Conservation (phyloP, 2,329 filamentous ascomycete species). For the Sporothrix sp. region DNA sequence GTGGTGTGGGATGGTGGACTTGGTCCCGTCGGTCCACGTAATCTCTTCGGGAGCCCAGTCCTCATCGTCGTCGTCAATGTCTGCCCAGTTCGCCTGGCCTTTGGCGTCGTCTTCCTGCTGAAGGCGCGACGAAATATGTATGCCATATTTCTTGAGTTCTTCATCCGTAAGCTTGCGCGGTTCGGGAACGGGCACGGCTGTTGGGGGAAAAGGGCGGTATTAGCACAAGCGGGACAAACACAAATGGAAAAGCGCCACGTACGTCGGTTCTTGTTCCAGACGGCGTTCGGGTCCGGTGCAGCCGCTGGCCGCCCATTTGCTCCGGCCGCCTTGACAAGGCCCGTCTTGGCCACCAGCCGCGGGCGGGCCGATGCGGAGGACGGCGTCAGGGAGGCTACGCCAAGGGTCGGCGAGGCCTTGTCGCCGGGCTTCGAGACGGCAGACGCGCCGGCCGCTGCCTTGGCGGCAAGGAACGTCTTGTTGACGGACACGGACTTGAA, state of each 20-base stretch:
- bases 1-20: constrained; percentile 59
- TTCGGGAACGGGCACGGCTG: constrained; percentile 55
- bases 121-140: constrained; percentile 71
- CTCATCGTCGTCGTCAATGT: constrained; percentile 82
- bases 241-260: constrained; percentile 28
- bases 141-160: constrained; percentile 77
- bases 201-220: background rate
- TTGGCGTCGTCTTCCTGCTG: constrained; percentile 53
- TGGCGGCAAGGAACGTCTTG: constrained; percentile 71
- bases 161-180: constrained; percentile 80
- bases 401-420: constrained; percentile 38
- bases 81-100: constrained; percentile 77
- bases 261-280: constrained; percentile 88
- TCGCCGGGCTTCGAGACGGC: constrained; percentile 40
- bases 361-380: constrained; percentile 46
- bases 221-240: too few species aligned
- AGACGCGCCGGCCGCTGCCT: constrained; percentile 39
- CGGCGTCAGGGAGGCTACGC: constrained; percentile 32
- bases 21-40: constrained; percentile 81
- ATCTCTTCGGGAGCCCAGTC: constrained; percentile 80
- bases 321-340: constrained; percentile 41
- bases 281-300: constrained; percentile 61
- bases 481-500: constrained; percentile 85
- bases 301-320: constrained; percentile 49
- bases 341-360: constrained; percentile 66